Conservation (phyloP, 805 yeast species). For the Ogataea henricii region DNA sequence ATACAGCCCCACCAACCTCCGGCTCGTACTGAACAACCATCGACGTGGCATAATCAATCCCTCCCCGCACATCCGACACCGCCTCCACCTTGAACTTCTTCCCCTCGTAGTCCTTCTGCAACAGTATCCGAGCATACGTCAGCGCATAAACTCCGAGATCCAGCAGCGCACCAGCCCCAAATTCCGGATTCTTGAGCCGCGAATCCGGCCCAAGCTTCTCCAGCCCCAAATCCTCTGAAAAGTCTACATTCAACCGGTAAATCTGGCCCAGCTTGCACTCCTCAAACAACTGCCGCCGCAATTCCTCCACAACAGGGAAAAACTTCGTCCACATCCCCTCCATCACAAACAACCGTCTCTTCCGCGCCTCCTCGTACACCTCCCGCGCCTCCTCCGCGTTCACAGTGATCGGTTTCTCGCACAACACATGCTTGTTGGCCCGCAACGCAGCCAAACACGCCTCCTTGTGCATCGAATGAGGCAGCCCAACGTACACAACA, state of each 20-base stretch:
- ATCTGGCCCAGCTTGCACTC: slow-evolving; percentile 50
- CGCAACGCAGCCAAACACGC: slow-evolving; percentile 36
- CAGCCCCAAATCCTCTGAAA: slow-evolving; percentile 40
- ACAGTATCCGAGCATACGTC: slow-evolving; percentile 45
- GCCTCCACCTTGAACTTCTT: slow-evolving; percentile 31
- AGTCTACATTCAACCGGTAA: slow-evolving; percentile 45
- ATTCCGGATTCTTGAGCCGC: slow-evolving; percentile 44
- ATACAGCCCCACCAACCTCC: slow-evolving; percentile 22
- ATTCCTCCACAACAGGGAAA: slow-evolving; percentile 46
- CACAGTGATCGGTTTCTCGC: slow-evolving; percentile 58
- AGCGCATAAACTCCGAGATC: slow-evolving; percentile 57
- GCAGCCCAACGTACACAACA: slow-evolving; percentile 56
- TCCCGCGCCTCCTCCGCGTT: slow-evolving; percentile 46
- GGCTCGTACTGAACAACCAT: slow-evolving; percentile 39
- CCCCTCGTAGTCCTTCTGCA: slow-evolving; percentile 39
- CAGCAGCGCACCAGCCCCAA: slow-evolving; percentile 59
- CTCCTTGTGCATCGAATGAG: slow-evolving; percentile 53
- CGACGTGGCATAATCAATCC: slow-evolving; percentile 45
- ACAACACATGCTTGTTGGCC: slow-evolving; percentile 53
- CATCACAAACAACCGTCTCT: slow-evolving; percentile 49
- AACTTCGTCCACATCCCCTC: slow-evolving; percentile 63
- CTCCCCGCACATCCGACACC: slow-evolving; percentile 40
- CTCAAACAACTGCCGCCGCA: slow-evolving; percentile 40
- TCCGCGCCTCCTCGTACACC: slow-evolving; percentile 44
- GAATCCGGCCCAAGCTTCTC: slow-evolving; percentile 35